Evolutionary conservation across 108 stramenopile genomes (phyloP).

Genomic region (Nitzschia sp.): DNA sequence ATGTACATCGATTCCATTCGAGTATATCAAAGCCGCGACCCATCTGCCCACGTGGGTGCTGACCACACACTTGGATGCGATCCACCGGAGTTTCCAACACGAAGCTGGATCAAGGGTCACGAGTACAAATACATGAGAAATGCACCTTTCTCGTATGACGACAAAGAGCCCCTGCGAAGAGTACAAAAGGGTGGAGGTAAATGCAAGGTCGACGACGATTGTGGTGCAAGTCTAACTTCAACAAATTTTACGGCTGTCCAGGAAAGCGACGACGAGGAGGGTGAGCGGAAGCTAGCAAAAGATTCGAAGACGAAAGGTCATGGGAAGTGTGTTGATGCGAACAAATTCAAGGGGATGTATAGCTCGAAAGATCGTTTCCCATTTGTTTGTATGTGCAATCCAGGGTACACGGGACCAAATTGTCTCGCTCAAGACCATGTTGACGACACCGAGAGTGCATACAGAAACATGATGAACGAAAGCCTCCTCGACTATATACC

Average conservation of each 20-base stretch:
- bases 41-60: constrained; percentile 43
- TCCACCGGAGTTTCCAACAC: constrained; percentile 83
- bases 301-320: not conserved
- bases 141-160: constrained; percentile 73
- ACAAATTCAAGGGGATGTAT: constrained; percentile 33
- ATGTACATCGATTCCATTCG: constrained; percentile 87
- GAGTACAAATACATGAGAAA: constrained; percentile 78
- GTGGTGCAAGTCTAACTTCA: constrained; percentile 55
- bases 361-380: not conserved
- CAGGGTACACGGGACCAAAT: constrained; percentile 77
- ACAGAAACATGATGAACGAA: constrained; percentile 18
- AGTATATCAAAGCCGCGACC: constrained; percentile 83
- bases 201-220: constrained; percentile 73
- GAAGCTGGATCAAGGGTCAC: constrained; percentile 88
- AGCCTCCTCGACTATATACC: constrained; percentile 31
- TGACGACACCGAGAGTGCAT: constrained; percentile 69
- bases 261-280: constrained; percentile 15
- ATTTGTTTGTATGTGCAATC: constrained; percentile 69
- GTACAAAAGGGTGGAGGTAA: constrained; percentile 78
- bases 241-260: constrained; percentile 28
- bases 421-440: constrained; percentile 69
- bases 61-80: constrained; percentile 88
- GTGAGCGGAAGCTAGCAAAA: not conserved
- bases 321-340: not conserved
- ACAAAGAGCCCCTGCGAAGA: constrained; percentile 60